Evolutionary conservation across 1,284 basidiomycete species (phyloP).

Genomic region (Porphyrellus sp.): DNA sequence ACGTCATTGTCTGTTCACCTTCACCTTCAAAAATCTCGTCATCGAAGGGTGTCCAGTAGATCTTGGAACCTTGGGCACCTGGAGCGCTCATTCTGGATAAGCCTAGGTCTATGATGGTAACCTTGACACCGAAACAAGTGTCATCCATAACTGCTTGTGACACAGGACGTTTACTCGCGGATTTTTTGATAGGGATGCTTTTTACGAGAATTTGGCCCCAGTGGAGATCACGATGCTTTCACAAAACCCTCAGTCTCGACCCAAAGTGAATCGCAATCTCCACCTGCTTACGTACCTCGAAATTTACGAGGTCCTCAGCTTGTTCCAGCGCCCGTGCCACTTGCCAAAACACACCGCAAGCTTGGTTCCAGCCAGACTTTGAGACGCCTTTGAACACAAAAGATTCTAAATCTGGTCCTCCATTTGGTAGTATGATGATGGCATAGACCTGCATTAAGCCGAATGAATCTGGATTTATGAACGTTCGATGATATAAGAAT

Average conservation of each 20-base stretch:
- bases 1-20: conserved; percentile 43
- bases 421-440: conserved; percentile 86
- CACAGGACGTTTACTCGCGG: conserved; percentile 30
- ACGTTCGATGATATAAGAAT: conserved; percentile 5
- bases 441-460: conserved; percentile 76
- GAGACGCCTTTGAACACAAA: conserved; percentile 56
- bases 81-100: conserved; percentile 77
- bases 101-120: conserved; percentile 93
- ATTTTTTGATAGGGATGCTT: conserved; percentile 37
- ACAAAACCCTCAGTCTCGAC: conserved; percentile 8
- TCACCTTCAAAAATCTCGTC: conserved; percentile 81
- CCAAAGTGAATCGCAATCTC: background rate
- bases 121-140: conserved; percentile 56
- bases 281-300: conserved; percentile 65
- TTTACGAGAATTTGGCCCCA: conserved; percentile 96
- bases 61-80: conserved; percentile 42
- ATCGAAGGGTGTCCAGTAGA: conserved; percentile 75
- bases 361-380: conserved; percentile 78
- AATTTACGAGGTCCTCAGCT: conserved; percentile 76
- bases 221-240: conserved; percentile 93
- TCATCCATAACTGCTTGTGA: conserved; percentile 56
- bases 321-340: conserved; percentile 71
- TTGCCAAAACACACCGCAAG: conserved; percentile 89
- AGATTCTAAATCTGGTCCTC: conserved; percentile 85
- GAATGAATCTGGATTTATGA: conserved; percentile 60